These are phyloP conservation scores for Spinacia oleracea DNA, from an alignment of 179 eudicot genomes.

Conservation along the genomic window DNA sequence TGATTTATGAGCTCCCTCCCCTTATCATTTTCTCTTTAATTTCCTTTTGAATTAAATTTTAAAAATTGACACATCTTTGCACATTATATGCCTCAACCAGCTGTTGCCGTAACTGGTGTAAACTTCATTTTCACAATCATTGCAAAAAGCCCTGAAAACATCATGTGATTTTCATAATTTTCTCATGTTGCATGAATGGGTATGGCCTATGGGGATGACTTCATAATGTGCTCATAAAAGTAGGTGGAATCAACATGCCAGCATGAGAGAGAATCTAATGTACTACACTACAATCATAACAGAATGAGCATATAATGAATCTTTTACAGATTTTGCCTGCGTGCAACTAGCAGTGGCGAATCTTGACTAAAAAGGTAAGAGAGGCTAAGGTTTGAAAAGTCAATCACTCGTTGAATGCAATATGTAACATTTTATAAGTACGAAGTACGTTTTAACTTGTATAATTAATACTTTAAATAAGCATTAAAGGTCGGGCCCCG, in stretches of 20 bases:
- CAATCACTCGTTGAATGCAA: too few species aligned
- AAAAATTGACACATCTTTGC: background rate
- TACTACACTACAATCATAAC: conserved; percentile 3
- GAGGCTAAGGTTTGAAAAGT: too few species aligned
- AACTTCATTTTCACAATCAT: background rate
- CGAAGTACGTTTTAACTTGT: too few species aligned
- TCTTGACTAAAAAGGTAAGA: too few species aligned
- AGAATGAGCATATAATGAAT: conserved; percentile 23
- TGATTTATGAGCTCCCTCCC: background rate
- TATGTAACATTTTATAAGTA: too few species aligned
- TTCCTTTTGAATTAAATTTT: too few species aligned
- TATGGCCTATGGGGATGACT: too few species aligned
- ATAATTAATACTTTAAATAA: too few species aligned
- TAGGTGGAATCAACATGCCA: conserved; percentile 11
- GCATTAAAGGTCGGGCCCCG: too few species aligned
- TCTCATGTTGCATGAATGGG: background rate
- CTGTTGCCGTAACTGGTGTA: background rate
- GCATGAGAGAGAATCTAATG: conserved; percentile 16
- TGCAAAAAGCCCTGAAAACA: background rate
- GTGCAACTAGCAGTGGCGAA: too few species aligned
- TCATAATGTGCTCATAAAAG: conserved; percentile 17
- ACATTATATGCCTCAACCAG: background rate
- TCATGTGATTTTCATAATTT: background rate
- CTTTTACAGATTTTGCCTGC: too few species aligned
- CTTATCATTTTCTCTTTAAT: too few species aligned